A percentile compares a stretch with the other conserved stretches of the same genome.
phyloP scores from a whole-genome alignment of 352 stramenopile genomes.

The Pythium periplocum region DNA sequence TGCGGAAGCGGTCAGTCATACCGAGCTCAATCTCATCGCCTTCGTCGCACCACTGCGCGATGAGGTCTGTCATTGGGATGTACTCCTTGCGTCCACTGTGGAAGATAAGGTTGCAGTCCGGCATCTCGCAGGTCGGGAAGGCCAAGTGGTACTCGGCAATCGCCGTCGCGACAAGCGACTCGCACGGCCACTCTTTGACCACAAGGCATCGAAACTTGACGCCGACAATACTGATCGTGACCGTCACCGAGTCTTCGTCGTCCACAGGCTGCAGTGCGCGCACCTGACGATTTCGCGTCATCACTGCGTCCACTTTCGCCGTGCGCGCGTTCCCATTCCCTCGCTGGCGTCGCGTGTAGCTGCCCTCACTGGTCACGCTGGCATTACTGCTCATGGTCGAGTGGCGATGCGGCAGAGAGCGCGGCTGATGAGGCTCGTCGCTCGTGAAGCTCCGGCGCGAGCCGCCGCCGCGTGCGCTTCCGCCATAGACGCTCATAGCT shows the following conservation, averaged over 20 bases:
- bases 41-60: slow-evolving; percentile 41
- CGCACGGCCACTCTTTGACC: slow-evolving; percentile 55
- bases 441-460: background rate
- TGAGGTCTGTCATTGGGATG: slow-evolving; percentile 39
- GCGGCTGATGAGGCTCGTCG: slow-evolving; percentile 1
- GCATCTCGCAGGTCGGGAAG: slow-evolving; percentile 61
- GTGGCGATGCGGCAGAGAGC: background rate
- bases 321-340: background rate
- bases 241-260: slow-evolving; percentile 29
- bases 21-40: slow-evolving; percentile 65
- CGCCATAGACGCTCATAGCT: background rate
- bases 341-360: background rate
- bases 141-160: slow-evolving; percentile 56
- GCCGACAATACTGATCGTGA: slow-evolving; percentile 43
- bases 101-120: slow-evolving; percentile 71
- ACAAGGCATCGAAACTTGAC: slow-evolving; percentile 51
- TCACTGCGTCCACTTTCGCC: slow-evolving; percentile 10
- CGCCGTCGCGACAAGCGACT: slow-evolving; percentile 53
- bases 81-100: slow-evolving; percentile 53
- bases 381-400: background rate
- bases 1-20: slow-evolving; percentile 15
- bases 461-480: background rate
- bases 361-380: background rate
- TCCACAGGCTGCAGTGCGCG: slow-evolving; percentile 9
- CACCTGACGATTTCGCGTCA: slow-evolving; percentile 23